phyloP scores from a whole-genome alignment of 352 stramenopile genomes.

The Pythium apleroticum region DNA sequence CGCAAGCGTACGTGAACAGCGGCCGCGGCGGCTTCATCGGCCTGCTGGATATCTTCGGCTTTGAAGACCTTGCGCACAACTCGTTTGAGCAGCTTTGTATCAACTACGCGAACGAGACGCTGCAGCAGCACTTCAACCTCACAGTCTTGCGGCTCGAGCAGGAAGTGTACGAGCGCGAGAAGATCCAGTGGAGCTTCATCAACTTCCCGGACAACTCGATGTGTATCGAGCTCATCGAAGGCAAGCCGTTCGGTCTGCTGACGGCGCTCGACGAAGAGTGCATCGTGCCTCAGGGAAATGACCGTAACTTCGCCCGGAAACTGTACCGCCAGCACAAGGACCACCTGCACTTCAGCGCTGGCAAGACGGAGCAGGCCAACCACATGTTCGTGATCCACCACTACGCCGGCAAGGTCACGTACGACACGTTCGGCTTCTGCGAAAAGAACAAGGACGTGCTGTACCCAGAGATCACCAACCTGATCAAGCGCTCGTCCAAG shows the following conservation, averaged over 20 bases:
- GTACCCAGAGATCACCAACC: slow-evolving; percentile 77
- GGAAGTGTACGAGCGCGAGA: slow-evolving; percentile 85
- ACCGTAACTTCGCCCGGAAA: slow-evolving; percentile 87
- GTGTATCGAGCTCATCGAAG: slow-evolving; percentile 90
- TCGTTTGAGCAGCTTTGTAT: slow-evolving; percentile 96
- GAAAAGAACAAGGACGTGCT: slow-evolving; percentile 97
- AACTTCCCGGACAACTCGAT: slow-evolving; percentile 89
- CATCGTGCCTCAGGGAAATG: slow-evolving; percentile 86
- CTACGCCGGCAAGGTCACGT: slow-evolving; percentile 94
- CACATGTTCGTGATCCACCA: slow-evolving; percentile 86
- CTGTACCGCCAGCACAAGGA: slow-evolving; percentile 68
- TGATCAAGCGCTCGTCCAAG: slow-evolving; percentile 73
- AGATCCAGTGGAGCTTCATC: slow-evolving; percentile 89
- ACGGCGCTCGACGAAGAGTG: slow-evolving; percentile 89
- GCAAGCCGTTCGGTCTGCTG: slow-evolving; percentile 82
- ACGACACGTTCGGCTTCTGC: slow-evolving; percentile 93
- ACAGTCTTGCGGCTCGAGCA: slow-evolving; percentile 88
- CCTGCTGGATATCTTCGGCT: slow-evolving; percentile 88
- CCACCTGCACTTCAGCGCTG: slow-evolving; percentile 72
- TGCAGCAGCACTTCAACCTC: slow-evolving; percentile 93
- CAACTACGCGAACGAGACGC: slow-evolving; percentile 93
- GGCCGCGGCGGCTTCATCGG: slow-evolving; percentile 66
- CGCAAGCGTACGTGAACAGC: slow-evolving; percentile 31
- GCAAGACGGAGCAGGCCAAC: slow-evolving; percentile 78
- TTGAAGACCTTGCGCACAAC: slow-evolving; percentile 88